Conservation (phyloP, 176 grass and related monocot species). For the Aegilops longissima region DNA sequence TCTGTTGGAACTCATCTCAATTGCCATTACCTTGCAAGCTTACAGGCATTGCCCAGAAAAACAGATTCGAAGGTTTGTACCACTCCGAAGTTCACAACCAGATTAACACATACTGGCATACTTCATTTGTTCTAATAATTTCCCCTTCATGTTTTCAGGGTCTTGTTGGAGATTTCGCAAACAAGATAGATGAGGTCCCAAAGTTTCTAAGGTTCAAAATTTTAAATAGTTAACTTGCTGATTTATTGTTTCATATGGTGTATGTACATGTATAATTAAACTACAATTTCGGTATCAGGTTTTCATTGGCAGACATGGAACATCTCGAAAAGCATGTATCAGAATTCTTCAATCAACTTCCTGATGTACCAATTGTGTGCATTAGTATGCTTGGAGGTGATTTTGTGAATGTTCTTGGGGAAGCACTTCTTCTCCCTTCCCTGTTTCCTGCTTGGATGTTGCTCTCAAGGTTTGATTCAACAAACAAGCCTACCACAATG, state of each 20-base stretch:
- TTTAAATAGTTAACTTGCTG: conserved; percentile 24
- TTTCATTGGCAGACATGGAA: conserved; percentile 39
- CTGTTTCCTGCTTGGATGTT: conserved; percentile 79
- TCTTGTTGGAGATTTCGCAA: conserved; percentile 4
- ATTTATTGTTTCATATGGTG: conserved; percentile 16
- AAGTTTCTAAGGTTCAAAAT: conserved; percentile 54
- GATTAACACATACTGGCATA: neutral
- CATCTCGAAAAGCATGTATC: conserved; percentile 70
- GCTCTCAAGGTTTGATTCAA: conserved; percentile 78
- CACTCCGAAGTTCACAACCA: neutral
- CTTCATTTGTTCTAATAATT: conserved; percentile 23
- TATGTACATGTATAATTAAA: conserved; percentile 13
- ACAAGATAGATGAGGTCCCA: conserved; percentile 12
- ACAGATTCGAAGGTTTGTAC: conserved; percentile 40
- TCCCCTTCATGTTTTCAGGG: conserved; percentile 43
- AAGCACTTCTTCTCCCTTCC: conserved; percentile 51
- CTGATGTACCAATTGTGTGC: conserved; percentile 72
- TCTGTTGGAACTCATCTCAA: conserved; percentile 66
- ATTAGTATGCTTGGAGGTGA: conserved; percentile 84
- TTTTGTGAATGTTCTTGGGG: conserved; percentile 58
- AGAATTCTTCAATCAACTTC: conserved; percentile 70
- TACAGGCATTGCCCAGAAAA: conserved; percentile 15
- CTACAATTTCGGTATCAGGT: conserved; percentile 39
- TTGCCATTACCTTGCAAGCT: conserved; percentile 39
- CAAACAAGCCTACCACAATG: conserved; percentile 63